Conservation (phyloP, 73 alveolate genomes). For the Tetrahymena thermophila region DNA sequence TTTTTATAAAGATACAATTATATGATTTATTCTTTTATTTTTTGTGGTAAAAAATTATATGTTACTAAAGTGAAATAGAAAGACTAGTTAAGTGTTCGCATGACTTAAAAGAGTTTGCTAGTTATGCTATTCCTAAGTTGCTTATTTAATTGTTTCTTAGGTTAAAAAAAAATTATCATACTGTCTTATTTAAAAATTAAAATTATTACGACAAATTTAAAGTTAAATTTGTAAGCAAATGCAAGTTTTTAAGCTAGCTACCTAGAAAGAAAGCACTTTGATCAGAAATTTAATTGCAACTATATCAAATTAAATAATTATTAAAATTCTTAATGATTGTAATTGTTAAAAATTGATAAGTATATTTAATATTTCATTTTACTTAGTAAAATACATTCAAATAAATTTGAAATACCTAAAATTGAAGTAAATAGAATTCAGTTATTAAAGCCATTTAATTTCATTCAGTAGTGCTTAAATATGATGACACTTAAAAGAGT, state of each 20-base stretch:
- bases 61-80: neutral
- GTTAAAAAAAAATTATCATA: no score
- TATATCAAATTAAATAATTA: neutral
- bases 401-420: neutral
- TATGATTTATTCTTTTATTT: neutral
- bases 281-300: neutral
- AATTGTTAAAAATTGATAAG: no score
- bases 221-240: neutral
- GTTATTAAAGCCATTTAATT: neutral
- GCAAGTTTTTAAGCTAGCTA: neutral
- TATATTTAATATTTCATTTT: no score
- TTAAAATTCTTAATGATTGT: no score
- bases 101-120: neutral
- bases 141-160: neutral
- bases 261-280: neutral
- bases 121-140: neutral
- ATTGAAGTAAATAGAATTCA: neutral
- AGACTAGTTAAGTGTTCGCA: neutral
- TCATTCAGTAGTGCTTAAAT: neutral
- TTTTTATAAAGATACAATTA: neutral
- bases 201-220: neutral
- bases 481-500: neutral
- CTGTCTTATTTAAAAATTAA: neutral
- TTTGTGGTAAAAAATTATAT: neutral
- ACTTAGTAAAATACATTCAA: neutral